Conservation (phyloP, 2,329 filamentous ascomycete genomes). For the Shiraia bambusicola region DNA sequence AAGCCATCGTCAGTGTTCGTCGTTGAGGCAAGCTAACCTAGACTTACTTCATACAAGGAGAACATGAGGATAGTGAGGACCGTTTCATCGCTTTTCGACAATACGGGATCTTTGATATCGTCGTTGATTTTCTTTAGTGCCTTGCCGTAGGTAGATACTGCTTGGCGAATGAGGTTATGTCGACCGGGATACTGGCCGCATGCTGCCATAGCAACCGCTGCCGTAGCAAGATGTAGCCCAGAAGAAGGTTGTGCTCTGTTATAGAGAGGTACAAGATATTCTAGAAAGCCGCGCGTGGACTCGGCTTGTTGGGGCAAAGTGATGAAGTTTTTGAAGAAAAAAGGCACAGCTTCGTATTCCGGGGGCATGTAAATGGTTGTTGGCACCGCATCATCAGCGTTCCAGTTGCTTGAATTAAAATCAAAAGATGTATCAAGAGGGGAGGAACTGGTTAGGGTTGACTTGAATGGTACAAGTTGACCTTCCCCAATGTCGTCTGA, state of each 20-base stretch:
- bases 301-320: conserved; percentile 42
- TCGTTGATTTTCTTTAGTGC: conserved; percentile 41
- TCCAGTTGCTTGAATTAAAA: conserved; percentile 36
- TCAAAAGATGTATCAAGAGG: conserved; percentile 16
- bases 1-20: conserved; percentile 15
- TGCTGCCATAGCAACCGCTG: conserved; percentile 42
- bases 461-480: conserved; percentile 25
- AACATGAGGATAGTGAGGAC: conserved; percentile 45
- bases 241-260: conserved; percentile 37
- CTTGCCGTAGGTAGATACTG: conserved; percentile 40
- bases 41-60: conserved; percentile 46
- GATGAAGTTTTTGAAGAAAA: conserved; percentile 48
- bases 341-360: conserved; percentile 43
- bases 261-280: conserved; percentile 43
- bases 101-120: conserved; percentile 39
- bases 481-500: conserved; percentile 13
- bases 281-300: conserved; percentile 42
- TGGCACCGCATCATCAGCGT: conserved; percentile 30
- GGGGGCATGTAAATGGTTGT: conserved; percentile 31
- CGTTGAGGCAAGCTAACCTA: too few relatives aligned
- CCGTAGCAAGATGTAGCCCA: conserved; percentile 44
- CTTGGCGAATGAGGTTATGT: conserved; percentile 36
- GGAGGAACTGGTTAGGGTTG: conserved; percentile 10
- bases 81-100: conserved; percentile 42
- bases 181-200: conserved; percentile 44